Conservation (phyloP, 2,329 filamentous ascomycete genomes). For the Diaporthe sp. region DNA sequence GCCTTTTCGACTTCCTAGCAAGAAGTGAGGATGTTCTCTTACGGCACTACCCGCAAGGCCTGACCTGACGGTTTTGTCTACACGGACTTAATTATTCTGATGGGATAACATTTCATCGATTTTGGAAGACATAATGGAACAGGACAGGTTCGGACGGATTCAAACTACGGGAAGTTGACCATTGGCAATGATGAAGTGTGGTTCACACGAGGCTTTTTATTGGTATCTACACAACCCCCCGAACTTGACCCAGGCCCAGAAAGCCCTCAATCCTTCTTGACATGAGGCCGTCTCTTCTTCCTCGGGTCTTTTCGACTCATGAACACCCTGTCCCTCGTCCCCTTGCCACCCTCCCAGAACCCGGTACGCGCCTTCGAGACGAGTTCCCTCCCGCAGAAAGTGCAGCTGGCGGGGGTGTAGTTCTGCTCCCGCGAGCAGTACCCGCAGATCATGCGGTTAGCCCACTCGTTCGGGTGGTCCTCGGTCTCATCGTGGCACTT, state of each 20-base stretch:
- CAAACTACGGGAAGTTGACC: neutral
- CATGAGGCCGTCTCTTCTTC: constrained; percentile 76
- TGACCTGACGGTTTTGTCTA: no score
- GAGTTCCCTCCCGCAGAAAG: constrained; percentile 78
- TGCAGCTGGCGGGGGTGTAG: constrained; percentile 82
- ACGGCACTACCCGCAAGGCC: no score
- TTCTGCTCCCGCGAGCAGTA: constrained; percentile 86
- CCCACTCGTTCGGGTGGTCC: constrained; percentile 84
- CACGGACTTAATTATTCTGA: no score
- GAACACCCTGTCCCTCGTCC: constrained; percentile 76
- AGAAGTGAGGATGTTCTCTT: no score
- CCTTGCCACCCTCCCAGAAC: constrained; percentile 91
- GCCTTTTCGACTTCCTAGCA: no score
- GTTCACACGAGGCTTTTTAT: no score
- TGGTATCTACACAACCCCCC: neutral
- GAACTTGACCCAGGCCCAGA: rapidly evolving
- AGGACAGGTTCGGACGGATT: no score
- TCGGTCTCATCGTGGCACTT: constrained; percentile 81
- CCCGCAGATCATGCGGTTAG: constrained; percentile 86
- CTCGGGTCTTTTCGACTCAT: constrained; percentile 85
- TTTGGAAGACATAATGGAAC: no score
- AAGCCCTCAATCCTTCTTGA: constrained; percentile 50
- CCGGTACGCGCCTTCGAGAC: constrained; percentile 76
- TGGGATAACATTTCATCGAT: no score
- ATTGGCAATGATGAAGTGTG: neutral